These are phyloP conservation scores for Graphilbum fragrans DNA, from an alignment of 2,329 filamentous ascomycete genomes.

Conservation along the genomic window DNA sequence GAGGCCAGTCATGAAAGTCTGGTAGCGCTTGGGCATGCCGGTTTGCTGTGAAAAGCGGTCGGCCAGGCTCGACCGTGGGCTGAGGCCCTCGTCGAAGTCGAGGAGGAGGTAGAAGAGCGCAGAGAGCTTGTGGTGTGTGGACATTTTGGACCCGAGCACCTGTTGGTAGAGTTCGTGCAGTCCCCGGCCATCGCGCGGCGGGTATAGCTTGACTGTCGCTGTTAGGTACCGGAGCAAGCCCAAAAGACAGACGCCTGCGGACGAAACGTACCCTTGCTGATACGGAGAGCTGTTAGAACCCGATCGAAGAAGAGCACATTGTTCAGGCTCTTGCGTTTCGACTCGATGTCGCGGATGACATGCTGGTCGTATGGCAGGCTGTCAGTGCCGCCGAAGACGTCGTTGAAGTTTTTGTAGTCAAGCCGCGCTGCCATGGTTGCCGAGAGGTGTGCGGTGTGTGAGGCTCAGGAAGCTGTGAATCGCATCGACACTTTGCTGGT, in stretches of 20 bases:
- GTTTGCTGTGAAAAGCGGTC: conserved; percentile 47
- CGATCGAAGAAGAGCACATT: conserved; percentile 70
- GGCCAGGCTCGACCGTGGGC: conserved; percentile 33
- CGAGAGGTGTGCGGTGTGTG: too few species aligned
- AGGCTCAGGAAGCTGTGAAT: not conserved
- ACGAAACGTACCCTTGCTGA: conserved; percentile 47
- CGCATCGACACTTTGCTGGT: not conserved
- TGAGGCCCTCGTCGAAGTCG: conserved; percentile 50
- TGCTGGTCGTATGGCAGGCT: conserved; percentile 51
- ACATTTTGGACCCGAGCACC: conserved; percentile 51
- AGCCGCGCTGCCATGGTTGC: conserved; percentile 22
- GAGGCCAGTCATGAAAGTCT: conserved; percentile 68
- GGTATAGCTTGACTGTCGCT: conserved; percentile 52
- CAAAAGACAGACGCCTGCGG: not conserved
- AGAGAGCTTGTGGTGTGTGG: conserved; percentile 68
- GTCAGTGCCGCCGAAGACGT: conserved; percentile 51
- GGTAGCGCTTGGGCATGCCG: conserved; percentile 63
- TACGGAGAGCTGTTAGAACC: conserved; percentile 56
- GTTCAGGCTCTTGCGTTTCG: conserved; percentile 53
- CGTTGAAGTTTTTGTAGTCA: conserved; percentile 54
- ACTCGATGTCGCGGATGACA: conserved; percentile 49
- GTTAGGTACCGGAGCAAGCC: conserved; percentile 1
- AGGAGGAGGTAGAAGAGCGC: conserved; percentile 75
- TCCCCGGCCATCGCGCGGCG: conserved; percentile 56
- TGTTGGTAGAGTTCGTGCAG: conserved; percentile 59